These are phyloP conservation scores for Terana coerulea DNA, from an alignment of 768 basidiomycete genomes.

Conservation along the genomic window DNA sequence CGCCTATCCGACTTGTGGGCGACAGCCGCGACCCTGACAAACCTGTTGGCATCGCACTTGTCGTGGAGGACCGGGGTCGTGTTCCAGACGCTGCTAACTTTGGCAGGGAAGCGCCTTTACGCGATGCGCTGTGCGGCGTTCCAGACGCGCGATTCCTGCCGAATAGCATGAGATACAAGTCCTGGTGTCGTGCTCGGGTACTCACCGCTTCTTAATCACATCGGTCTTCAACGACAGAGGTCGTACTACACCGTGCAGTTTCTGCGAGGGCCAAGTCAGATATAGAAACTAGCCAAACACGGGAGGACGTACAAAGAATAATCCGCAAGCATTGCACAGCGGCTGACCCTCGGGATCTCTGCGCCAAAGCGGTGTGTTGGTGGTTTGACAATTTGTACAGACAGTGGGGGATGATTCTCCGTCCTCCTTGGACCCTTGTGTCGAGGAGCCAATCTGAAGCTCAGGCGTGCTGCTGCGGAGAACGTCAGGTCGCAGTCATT, in stretches of 20 bases:
- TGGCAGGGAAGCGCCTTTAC: conserved; percentile 62
- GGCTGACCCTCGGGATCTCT: conserved; percentile 92
- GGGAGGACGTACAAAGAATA: conserved; percentile 75
- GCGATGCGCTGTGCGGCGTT: conserved; percentile 57
- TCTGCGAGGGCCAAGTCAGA: conserved; percentile 41
- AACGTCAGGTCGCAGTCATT: too few species aligned
- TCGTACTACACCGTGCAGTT: conserved; percentile 93
- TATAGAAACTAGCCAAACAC: background rate
- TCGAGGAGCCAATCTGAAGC: conserved; percentile 30
- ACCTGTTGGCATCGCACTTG: conserved; percentile 50
- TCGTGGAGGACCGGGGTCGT: conserved; percentile 69
- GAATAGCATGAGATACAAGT: conserved; percentile 10
- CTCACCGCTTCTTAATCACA: conserved; percentile 92
- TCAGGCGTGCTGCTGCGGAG: conserved; percentile 62
- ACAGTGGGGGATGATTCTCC: conserved; percentile 72
- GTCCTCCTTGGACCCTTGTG: conserved; percentile 49
- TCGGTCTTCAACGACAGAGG: conserved; percentile 96
- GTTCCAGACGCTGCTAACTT: conserved; percentile 75
- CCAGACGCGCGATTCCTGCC: conserved; percentile 79
- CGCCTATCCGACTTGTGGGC: conserved; percentile 29
- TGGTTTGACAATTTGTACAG: conserved; percentile 94
- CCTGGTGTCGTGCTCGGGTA: background rate
- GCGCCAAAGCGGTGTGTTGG: conserved; percentile 92
- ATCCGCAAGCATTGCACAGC: conserved; percentile 87
- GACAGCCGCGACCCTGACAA: conserved; percentile 38